Evolutionary conservation across 176 grass and related monocot species (phyloP), one percentile per base, ranked within the genome.

Genomic region (Typha latifolia): DNA sequence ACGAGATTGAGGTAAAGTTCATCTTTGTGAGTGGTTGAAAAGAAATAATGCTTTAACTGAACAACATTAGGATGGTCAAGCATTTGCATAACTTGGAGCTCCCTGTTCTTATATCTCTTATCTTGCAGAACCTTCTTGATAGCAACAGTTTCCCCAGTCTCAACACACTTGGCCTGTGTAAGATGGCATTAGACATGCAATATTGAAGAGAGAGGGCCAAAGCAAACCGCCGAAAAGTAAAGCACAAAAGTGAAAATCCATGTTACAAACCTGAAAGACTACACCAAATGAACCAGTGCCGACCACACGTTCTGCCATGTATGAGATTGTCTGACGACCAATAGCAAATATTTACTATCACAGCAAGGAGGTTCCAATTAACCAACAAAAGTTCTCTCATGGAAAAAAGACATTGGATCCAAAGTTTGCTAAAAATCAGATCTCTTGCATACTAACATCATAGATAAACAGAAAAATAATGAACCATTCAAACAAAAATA

Each of bases 101-200:
- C 91, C 73, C 91, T 90, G 72, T 96, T 96, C 74, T 96, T 96
- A 64, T 96, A 96, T 70, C 91, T 77, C 77, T 96, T 96, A 82
- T 96, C 91, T 80, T 96, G 91, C 66, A 96, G 72, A 27, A 96
- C 91, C 79, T 96, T 96, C 69, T 96, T 96, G 71, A 91, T 96
- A 21, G 91, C 91, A 52, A 96, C 91, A 11, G 84, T 91, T 67
- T 96, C 91, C 50, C 79, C 84, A 78, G 91, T 85, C 81, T 96
- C 87, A 53, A 96, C 76, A 47, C 82, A 91, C 48, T 96, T 96
- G 0, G 91, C 91, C 87, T 96, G 63, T 62, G 69, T 57, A 12
- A 78, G 12, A 80, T 74, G 15, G n/a, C 59, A 68, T 64, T 63
- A 62, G 63, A 77, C 62, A 64, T 68, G 32, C 63, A 48, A 22